Evolutionary conservation across 106 monocot genomes (phyloP).

Genomic region (Posidonia australis): DNA sequence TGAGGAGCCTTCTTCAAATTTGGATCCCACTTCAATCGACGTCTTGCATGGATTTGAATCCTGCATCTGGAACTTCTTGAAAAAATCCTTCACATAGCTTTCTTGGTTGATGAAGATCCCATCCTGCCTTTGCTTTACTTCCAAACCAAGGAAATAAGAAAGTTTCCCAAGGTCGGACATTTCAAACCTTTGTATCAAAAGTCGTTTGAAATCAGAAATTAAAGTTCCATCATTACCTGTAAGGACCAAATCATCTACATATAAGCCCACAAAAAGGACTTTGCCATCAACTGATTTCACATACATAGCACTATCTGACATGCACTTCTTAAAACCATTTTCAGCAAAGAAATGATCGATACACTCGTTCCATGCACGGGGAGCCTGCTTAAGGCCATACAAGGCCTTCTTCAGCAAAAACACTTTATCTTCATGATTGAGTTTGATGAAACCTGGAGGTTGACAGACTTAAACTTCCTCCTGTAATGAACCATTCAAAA

Average conservation of each 20-base stretch:
- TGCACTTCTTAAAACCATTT: neutral
- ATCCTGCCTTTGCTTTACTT: neutral
- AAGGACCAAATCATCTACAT: slow-evolving; percentile 17
- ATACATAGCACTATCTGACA: neutral
- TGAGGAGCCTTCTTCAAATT: neutral
- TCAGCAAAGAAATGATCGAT: neutral
- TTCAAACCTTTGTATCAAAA: neutral
- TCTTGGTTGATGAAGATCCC: neutral
- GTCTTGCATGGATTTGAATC: slow-evolving; percentile 1
- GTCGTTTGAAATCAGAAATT: neutral
- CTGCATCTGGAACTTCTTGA: neutral
- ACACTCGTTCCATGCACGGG: neutral
- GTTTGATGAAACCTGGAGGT: neutral
- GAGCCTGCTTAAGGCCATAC: neutral
- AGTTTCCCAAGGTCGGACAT: slow-evolving; percentile 9
- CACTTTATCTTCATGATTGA: neutral
- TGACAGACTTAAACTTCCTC: neutral
- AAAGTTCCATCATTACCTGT: too few relatives aligned
- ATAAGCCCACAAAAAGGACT: neutral
- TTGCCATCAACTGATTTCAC: neutral
- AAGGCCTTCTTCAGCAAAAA: neutral
- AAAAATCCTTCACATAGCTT: neutral
- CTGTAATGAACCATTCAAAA: neutral
- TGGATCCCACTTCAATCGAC: neutral
- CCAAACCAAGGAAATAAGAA: slow-evolving; percentile 2